Evolutionary conservation across 1,284 basidiomycete species (phyloP), one percentile per base, ranked within the genome.

Genomic region (Amylostereum areolatum): DNA sequence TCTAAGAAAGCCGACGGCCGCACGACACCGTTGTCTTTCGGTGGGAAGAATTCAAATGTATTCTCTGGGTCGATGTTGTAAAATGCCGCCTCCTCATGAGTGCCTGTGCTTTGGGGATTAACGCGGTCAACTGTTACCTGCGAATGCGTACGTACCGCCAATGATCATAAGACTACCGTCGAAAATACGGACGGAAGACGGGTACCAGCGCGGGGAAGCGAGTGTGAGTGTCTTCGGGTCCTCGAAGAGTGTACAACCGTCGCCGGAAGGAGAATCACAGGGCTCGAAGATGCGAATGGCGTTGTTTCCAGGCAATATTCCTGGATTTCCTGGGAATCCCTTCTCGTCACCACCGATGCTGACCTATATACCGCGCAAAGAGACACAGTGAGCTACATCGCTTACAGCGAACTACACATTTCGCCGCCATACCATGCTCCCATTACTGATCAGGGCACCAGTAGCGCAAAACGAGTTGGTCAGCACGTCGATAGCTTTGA

Each of bases 1-100:
- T 57, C 53, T 30, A 81, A 66, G 64, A 82, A 79, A 5, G 64
- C 60, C 11, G 72, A 76, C 32, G 67, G 66, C 40, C 75, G 63
- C n/a, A 67, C 67, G 4, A 73, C 61, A 5, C 72, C 72, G 29
- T 66, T 63, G 49, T 74, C 72, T 55, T 80, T 79, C 1, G 70
- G 65, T 12, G 77, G 77, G 66, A 75, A 77, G 60, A 73, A 80
- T 57, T 79, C 77, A 56, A 75, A 68, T 29, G 67, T 74, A 56
- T 78, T 78, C 48, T 69, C 73, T 0, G 72, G 67, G 18, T 71
- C 66, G 25, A 59, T 64, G 52, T 71, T 73, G 55, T 71, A 66
- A 56, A 73, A 72, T 4, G 57, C 56, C 9, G 66, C 64, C n/a
- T 56, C 49, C 12, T 62, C 63, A 45, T 69, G 63, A 35, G 34